A percentile compares a stretch with the other conserved stretches of the same genome.
These are phyloP conservation scores for Elsinoe necatrix DNA, from an alignment of 2,329 filamentous ascomycete genomes.

Conservation along the genomic window DNA sequence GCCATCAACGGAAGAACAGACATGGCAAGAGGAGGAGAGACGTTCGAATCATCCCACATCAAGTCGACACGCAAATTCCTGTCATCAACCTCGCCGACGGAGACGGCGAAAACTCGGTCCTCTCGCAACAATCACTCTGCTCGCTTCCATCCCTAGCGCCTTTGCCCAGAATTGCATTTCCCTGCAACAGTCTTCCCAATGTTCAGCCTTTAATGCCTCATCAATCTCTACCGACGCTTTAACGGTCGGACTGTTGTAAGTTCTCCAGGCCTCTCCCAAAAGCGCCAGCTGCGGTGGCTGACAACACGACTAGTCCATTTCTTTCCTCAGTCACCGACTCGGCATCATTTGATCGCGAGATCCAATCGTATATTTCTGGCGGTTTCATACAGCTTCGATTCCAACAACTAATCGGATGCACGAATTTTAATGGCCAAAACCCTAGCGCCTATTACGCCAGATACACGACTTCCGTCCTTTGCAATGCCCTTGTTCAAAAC, in stretches of 20 bases:
- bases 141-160: constrained; percentile 19
- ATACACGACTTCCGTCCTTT: constrained; percentile 85
- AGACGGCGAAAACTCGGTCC: constrained; percentile 8
- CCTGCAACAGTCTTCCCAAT: constrained; percentile 59
- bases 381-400: constrained; percentile 74
- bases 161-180: constrained; percentile 54
- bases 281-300: constrained; percentile 19
- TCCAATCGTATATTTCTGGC: constrained; percentile 64
- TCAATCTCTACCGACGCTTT: constrained; percentile 58
- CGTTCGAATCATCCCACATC: not conserved
- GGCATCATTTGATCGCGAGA: constrained; percentile 65
- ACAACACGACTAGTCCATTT: constrained; percentile 58
- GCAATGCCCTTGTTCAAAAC: constrained; percentile 88
- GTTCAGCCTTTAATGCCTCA: constrained; percentile 62
- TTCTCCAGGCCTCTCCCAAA: constrained; percentile 24
- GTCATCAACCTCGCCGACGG: not conserved
- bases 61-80: not conserved
- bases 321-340: constrained; percentile 70
- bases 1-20: not conserved
- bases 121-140: not conserved
- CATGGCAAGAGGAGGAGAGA: not conserved
- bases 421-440: constrained; percentile 65
- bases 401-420: constrained; percentile 70
- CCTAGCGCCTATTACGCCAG: constrained; percentile 79
- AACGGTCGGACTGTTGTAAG: constrained; percentile 56